phyloP scores from a whole-genome alignment of 441 rosid genomes.

The Erodium texanum region DNA sequence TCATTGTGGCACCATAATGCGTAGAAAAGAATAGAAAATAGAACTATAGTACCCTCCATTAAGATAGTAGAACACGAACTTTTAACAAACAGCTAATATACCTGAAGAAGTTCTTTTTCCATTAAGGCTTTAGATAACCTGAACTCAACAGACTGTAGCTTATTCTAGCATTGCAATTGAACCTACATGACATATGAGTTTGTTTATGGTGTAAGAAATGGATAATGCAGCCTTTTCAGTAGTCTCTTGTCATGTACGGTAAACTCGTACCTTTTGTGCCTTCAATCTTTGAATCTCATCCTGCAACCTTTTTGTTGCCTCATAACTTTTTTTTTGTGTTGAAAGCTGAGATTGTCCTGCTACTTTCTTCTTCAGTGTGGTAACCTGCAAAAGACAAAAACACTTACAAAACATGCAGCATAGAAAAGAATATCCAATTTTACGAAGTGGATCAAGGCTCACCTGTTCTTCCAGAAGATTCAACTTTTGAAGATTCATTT shows the following conservation, averaged over 20 bases:
- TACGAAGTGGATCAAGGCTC: constrained; percentile 13
- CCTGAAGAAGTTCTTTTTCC: constrained; percentile 84
- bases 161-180: constrained; percentile 79
- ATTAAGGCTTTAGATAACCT: constrained; percentile 59
- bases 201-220: background rate
- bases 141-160: constrained; percentile 70
- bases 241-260: constrained; percentile 11
- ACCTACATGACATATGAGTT: constrained; percentile 34
- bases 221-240: background rate
- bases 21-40: background rate
- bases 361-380: constrained; percentile 48
- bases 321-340: constrained; percentile 29
- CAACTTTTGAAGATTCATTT: constrained; percentile 36
- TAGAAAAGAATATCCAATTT: background rate
- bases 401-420: constrained; percentile 4
- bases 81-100: constrained; percentile 14
- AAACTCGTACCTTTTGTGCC: constrained; percentile 64
- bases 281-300: constrained; percentile 62
- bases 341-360: constrained; percentile 40
- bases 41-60: background rate
- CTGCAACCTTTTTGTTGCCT: constrained; percentile 23
- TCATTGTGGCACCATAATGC: background rate
- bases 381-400: constrained; percentile 33
- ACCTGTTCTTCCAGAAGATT: constrained; percentile 46
- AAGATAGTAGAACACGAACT: background rate